Percentiles rank a stretch among this genome's conserved stretches.
phyloP scores from a whole-genome alignment of 2,329 filamentous ascomycete genomes.

The Dothistroma septosporum region DNA sequence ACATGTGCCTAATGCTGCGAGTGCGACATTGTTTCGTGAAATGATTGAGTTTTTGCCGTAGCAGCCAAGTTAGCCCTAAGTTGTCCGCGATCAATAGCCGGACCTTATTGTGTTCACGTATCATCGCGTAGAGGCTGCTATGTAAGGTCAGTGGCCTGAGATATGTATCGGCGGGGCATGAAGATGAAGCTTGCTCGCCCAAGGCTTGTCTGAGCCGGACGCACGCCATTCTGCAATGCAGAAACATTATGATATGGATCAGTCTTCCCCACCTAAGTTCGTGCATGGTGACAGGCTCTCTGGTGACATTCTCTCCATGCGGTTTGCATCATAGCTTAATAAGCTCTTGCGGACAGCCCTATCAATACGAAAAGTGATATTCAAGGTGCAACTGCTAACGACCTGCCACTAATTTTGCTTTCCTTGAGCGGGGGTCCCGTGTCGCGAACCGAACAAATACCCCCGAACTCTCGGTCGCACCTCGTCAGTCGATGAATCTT shows the following conservation, averaged over 20 bases:
- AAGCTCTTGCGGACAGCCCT: no score
- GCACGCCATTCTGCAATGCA: neutral
- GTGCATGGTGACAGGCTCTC: no score
- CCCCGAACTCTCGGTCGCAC: no score
- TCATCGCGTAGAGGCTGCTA: neutral
- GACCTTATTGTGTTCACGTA: constrained; percentile 22
- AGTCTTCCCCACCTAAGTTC: no score
- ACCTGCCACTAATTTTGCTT: no score
- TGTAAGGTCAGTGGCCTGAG: neutral
- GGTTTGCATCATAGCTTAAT: no score
- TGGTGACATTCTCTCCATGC: no score
- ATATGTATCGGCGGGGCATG: neutral
- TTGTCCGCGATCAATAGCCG: constrained; percentile 44
- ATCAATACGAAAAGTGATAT: no score
- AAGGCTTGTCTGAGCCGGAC: neutral
- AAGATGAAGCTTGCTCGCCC: neutral
- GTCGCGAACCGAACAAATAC: no score
- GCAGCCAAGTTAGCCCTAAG: constrained; percentile 38
- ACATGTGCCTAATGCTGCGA: constrained; percentile 40
- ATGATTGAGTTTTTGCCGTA: constrained; percentile 30
- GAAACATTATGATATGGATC: neutral
- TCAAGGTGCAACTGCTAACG: no score
- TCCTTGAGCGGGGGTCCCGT: no score
- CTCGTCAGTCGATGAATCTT: no score
- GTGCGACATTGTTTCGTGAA: constrained; percentile 41